Evolutionary conservation across 208 protist genomes (phyloP).

Genomic region (Trypanosoma boissoni): DNA sequence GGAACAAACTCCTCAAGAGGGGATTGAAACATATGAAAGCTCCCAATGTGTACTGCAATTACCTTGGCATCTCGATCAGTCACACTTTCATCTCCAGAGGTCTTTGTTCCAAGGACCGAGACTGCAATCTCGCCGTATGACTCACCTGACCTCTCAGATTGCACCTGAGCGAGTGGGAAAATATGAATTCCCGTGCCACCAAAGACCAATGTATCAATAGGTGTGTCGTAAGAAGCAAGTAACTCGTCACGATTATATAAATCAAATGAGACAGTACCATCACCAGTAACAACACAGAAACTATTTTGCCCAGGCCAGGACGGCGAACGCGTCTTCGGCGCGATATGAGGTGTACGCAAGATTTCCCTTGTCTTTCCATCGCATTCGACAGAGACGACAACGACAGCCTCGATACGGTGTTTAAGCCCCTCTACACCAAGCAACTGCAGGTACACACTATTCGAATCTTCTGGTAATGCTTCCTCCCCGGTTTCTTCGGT

Average conservation of each 20-base stretch:
- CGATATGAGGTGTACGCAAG: conserved; percentile 50
- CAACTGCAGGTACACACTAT: conserved; percentile 58
- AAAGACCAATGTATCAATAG: conserved; percentile 80
- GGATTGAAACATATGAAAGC: conserved; percentile 29
- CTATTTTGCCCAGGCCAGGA: conserved; percentile 57
- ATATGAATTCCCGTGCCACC: conserved; percentile 56
- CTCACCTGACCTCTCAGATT: conserved; percentile 30
- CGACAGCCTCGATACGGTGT: conserved; percentile 75
- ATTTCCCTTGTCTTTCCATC: conserved; percentile 38
- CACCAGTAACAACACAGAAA: conserved; percentile 44
- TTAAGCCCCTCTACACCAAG: conserved; percentile 64
- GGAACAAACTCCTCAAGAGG: conserved; percentile 50
- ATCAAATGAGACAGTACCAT: conserved; percentile 66
- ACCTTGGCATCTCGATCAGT: conserved; percentile 30
- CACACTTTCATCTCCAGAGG: conserved; percentile 28
- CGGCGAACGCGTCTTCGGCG: conserved; percentile 71
- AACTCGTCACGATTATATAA: conserved; percentile 67
- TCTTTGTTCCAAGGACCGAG: conserved; percentile 47
- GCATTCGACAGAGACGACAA: conserved; percentile 46
- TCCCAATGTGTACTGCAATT: conserved; percentile 56
- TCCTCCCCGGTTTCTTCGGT: conserved; percentile 13
- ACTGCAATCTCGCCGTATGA: conserved; percentile 63
- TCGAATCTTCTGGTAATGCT: conserved; percentile 28
- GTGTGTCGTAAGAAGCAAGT: conserved; percentile 52
- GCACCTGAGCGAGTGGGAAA: conserved; percentile 46